A percentile compares a stretch with the other conserved stretches of the same genome.
Conservation (phyloP, 192 early-diverging fungal species). For the Chytriomyces hyalinus region DNA sequence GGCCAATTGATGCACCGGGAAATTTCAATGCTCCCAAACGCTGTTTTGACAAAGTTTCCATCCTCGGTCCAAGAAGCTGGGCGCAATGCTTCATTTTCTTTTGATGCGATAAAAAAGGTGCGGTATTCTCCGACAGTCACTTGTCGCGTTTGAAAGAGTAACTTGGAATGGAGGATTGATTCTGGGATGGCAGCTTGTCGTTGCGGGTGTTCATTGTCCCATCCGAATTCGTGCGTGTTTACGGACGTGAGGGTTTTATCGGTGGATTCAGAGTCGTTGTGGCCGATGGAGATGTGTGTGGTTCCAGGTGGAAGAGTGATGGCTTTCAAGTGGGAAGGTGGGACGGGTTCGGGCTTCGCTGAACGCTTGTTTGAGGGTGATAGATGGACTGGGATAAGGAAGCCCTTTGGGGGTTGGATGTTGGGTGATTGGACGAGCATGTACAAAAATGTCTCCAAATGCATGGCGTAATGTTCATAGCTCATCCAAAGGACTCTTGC, state of each 20-base stretch:
- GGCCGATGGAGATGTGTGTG: conserved; percentile 62
- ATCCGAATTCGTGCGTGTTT: conserved; percentile 67
- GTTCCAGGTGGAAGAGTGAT: conserved; percentile 26
- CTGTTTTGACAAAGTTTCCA: conserved; percentile 62
- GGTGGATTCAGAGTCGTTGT: conserved; percentile 56
- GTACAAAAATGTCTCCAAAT: conserved; percentile 88
- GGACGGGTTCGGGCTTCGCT: not conserved
- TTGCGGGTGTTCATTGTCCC: conserved; percentile 87
- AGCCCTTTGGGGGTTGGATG: conserved; percentile 51
- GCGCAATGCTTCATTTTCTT: conserved; percentile 32
- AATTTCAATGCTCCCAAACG: conserved; percentile 69
- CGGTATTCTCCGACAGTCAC: conserved; percentile 82
- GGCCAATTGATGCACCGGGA: conserved; percentile 67
- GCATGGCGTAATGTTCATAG: conserved; percentile 95
- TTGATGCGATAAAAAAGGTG: conserved; percentile 50
- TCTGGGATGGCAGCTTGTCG: conserved; percentile 7
- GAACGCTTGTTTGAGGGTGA: conserved; percentile 20
- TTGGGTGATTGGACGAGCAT: conserved; percentile 80
- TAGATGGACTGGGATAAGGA: conserved; percentile 37
- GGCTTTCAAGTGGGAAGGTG: not conserved
- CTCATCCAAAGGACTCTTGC: conserved; percentile 82
- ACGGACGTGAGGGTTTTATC: conserved; percentile 43
- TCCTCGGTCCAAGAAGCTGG: conserved; percentile 63
- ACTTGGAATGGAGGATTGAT: conserved; percentile 45
- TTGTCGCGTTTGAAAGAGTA: conserved; percentile 75